Percentiles rank a stretch among this genome's conserved stretches.
phyloP scores from a whole-genome alignment of 1,284 basidiomycete genomes.

The Melampsora abietis-canadensis region DNA sequence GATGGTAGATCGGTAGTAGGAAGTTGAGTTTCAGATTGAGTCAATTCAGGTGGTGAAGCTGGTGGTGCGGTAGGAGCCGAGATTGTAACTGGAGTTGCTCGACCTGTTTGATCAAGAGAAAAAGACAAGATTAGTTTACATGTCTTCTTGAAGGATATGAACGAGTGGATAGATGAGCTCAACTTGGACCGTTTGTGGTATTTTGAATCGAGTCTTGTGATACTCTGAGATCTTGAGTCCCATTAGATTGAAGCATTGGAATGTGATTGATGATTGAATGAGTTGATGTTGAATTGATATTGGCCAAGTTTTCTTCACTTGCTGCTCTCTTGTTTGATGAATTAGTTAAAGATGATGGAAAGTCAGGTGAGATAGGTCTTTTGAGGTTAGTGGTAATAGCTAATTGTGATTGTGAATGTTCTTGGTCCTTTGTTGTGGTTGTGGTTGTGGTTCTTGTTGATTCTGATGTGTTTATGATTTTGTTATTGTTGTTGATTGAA shows the following conservation, averaged over 20 bases:
- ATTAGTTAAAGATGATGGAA: not conserved
- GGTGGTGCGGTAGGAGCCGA: not conserved
- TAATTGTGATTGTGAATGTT: too few relatives aligned
- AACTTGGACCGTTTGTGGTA: not conserved
- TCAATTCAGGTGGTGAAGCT: not conserved
- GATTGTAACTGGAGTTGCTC: not conserved
- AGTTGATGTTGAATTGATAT: not conserved
- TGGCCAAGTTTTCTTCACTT: constrained; percentile 2
- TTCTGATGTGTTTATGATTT: too few relatives aligned
- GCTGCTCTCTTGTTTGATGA: constrained; percentile 1
- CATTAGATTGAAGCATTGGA: not conserved
- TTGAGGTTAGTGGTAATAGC: not conserved
- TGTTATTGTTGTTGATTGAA: too few relatives aligned
- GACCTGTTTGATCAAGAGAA: not conserved
- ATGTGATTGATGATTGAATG: not conserved
- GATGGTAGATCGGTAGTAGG: not conserved
- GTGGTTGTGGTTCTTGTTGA: too few relatives aligned
- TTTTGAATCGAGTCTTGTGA: too few relatives aligned
- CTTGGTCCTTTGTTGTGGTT: too few relatives aligned
- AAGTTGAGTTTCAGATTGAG: not conserved
- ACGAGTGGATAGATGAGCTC: not conserved
- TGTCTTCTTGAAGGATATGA: not conserved
- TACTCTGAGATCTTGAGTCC: not conserved
- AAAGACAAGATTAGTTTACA: not conserved
- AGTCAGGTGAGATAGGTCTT: constrained; percentile 7